A percentile compares a stretch with the other conserved stretches of the same genome.
Evolutionary conservation across 2,329 filamentous ascomycete genomes (phyloP).

Genomic region (Fusarium sp.): DNA sequence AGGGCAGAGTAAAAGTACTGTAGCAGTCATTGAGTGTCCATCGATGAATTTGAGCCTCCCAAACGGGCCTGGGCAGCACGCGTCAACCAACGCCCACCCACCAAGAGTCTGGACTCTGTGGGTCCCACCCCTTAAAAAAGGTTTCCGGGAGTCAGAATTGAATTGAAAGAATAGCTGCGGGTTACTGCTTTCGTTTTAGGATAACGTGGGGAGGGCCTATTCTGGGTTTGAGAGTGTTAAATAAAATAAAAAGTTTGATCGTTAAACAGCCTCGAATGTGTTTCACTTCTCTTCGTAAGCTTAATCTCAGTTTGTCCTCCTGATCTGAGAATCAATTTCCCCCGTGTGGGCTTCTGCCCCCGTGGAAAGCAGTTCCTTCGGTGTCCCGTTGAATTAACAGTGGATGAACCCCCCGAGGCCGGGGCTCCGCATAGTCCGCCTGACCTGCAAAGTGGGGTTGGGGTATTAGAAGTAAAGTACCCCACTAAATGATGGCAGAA

Average conservation of each 20-base stretch:
- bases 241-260: neutral
- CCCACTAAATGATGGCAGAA: conserved; percentile 38
- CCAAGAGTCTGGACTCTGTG: conserved; percentile 25
- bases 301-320: conserved; percentile 18
- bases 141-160: conserved; percentile 33
- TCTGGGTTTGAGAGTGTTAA: neutral
- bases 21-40: conserved; percentile 22
- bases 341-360: conserved; percentile 14
- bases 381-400: conserved; percentile 34
- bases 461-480: conserved; percentile 30
- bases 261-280: conserved; percentile 2
- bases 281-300: conserved; percentile 7
- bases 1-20: neutral
- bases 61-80: conserved; percentile 4
- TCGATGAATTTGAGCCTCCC: conserved; percentile 29
- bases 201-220: conserved; percentile 4
- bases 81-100: conserved; percentile 23
- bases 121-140: conserved; percentile 28
- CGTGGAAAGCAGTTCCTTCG: conserved; percentile 25
- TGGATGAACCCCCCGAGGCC: conserved; percentile 29
- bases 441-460: conserved; percentile 48
- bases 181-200: conserved; percentile 29
- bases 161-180: conserved; percentile 21
- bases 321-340: conserved; percentile 26
- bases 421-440: conserved; percentile 46